Base-by-base conservation (phyloP, 768 basidiomycete genomes). In the Albatrellus ellisii region DNA sequence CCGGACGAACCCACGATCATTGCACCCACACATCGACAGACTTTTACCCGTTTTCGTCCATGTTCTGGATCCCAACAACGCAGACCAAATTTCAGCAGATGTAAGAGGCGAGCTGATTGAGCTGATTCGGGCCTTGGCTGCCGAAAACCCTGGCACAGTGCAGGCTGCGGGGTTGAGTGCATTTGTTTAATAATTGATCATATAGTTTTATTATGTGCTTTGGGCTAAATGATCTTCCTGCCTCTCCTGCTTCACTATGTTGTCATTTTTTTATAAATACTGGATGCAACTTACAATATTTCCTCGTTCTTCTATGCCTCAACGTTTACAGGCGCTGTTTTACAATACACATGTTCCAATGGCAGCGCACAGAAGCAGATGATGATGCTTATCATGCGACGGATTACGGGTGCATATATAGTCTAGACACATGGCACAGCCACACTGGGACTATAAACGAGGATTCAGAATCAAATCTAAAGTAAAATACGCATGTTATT, bases 1-100 rank as follows among this genome's bases (percentile, higher is more conserved):
- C 75, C 73, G 74, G 47, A 73, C 68, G n/a, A 73, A 80, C 55
- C 76, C 84, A 11, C 68, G 74, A 36, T 64, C 72, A 1, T 70
- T 97, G 26, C 68, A 74, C 29, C 76, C 80, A 2, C 74, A 79
- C 65, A 69, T 97, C 55, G 87, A 94, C 54, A 69, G 69, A 40
- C 64, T 99, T 18, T 69, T 98, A 26, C 62, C 65, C 10, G 78
- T 89, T 28, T 95, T 97, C 53, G 75, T 72, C 15, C 69, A 77
- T 55, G 88, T 92, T 27, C 70, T 98, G 39, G 80, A 90, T 54
- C 86, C 87, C 17, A 75, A 54, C 39, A 68, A 61, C 11, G 63
- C 69, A 5, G 88, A 90, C 48, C 83, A 91, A 62, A 62, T 95
- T 48, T 78, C 79, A 8, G 79, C 84, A 34, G 86, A 90, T 52